Conservation (phyloP, 2,329 filamentous ascomycete genomes). For the Aureobasidium sp. region DNA sequence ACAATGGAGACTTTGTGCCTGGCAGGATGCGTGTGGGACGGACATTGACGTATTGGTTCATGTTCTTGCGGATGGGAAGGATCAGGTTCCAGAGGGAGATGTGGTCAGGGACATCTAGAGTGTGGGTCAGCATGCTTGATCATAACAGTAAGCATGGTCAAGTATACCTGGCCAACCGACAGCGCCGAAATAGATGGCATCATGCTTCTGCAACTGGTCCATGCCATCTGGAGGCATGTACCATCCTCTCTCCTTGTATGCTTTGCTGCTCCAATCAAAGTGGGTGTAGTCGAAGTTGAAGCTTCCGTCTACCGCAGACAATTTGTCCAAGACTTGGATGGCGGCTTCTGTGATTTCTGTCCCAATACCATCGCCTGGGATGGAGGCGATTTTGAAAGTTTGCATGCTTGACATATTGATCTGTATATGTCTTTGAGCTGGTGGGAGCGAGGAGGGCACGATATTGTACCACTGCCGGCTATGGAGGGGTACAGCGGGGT, state of each 20-base stretch:
- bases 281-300: constrained; percentile 44
- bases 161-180: constrained; percentile 45
- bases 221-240: constrained; percentile 46
- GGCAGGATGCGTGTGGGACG: constrained; percentile 41
- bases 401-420: background rate
- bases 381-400: constrained; percentile 47
- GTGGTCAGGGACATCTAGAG: constrained; percentile 53
- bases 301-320: constrained; percentile 34
- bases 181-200: constrained; percentile 51
- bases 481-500: constrained; percentile 4
- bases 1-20: constrained; percentile 33
- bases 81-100: constrained; percentile 60
- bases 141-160: background rate
- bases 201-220: constrained; percentile 41
- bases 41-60: constrained; percentile 62
- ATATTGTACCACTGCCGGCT: background rate
- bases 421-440: background rate
- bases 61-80: constrained; percentile 56
- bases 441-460: background rate
- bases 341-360: constrained; percentile 52
- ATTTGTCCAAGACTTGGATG: constrained; percentile 36
- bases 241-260: constrained; percentile 42
- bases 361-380: constrained; percentile 57
- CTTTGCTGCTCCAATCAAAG: constrained; percentile 42
- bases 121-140: background rate